These are phyloP conservation scores for Erodium trifolium DNA, from an alignment of 441 rosid genomes.

Conservation along the genomic window DNA sequence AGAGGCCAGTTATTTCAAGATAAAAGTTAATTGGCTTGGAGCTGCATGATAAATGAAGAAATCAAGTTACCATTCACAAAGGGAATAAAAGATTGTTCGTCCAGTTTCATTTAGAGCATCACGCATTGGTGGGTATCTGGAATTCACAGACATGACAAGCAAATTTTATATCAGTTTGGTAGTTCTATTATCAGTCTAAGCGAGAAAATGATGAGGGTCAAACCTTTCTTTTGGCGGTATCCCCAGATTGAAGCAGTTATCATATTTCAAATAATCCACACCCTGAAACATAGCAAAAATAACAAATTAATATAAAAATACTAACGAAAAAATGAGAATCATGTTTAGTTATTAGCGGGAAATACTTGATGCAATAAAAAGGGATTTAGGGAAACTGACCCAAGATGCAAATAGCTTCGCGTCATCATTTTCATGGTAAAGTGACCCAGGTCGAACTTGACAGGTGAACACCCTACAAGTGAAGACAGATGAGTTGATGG, in stretches of 20 bases:
- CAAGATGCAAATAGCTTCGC: slow-evolving; percentile 78
- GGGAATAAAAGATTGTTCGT: slow-evolving; percentile 61
- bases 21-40: not conserved
- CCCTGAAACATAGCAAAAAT: slow-evolving; percentile 36
- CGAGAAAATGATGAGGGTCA: slow-evolving; percentile 20
- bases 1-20: not conserved
- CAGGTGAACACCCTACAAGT: slow-evolving; percentile 64
- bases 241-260: slow-evolving; percentile 88
- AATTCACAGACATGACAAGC: slow-evolving; percentile 17
- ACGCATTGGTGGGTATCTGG: slow-evolving; percentile 92
- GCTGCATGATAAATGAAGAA: slow-evolving; percentile 9
- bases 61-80: slow-evolving; percentile 78
- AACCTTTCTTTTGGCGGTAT: slow-evolving; percentile 65
- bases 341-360: not conserved
- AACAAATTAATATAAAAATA: not conserved
- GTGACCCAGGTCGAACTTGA: slow-evolving; percentile 90
- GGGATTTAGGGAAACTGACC: slow-evolving; percentile 46
- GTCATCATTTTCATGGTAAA: slow-evolving; percentile 71
- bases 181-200: slow-evolving; percentile 11
- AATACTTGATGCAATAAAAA: not conserved
- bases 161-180: slow-evolving; percentile 14
- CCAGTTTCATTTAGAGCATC: slow-evolving; percentile 76
- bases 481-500: slow-evolving; percentile 14
- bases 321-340: not conserved
- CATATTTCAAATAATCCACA: slow-evolving; percentile 91